A percentile compares a stretch with the other conserved stretches of the same genome.
Evolutionary conservation across 2,329 filamentous ascomycete species (phyloP).

Genomic region (Aspergillus sp.): DNA sequence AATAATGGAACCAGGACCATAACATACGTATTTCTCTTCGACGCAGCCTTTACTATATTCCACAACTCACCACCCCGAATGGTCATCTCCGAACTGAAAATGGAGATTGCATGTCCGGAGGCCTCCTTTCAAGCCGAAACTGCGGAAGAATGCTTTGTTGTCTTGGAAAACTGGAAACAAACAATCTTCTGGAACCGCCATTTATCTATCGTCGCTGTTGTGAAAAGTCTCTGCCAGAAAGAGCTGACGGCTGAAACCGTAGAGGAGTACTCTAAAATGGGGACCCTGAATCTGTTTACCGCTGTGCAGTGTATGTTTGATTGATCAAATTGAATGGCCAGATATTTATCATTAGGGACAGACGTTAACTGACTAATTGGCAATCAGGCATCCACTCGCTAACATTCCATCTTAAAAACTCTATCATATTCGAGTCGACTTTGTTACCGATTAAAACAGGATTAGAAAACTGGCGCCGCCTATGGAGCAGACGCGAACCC

Average conservation of each 20-base stretch:
- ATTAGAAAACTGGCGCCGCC: constrained; percentile 27
- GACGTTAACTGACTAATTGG: neutral
- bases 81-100: constrained; percentile 26
- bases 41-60: constrained; percentile 29
- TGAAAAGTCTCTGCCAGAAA: constrained; percentile 21
- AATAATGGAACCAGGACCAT: constrained; percentile 17
- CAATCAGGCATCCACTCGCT: constrained; percentile 21
- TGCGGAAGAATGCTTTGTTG: constrained; percentile 19
- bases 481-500: constrained; percentile 24
- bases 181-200: constrained; percentile 19
- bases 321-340: too few species aligned
- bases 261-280: constrained; percentile 18
- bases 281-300: constrained; percentile 27
- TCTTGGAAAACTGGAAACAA: constrained; percentile 20
- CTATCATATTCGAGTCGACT: constrained; percentile 25
- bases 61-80: constrained; percentile 30
- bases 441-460: constrained; percentile 22
- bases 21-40: constrained; percentile 29
- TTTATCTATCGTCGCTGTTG: constrained; percentile 18
- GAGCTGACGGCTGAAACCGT: constrained; percentile 14
- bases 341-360: neutral
- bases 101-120: constrained; percentile 27
- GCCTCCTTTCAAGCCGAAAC: constrained; percentile 28
- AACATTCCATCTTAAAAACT: constrained; percentile 25
- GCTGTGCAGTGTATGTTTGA: constrained; percentile 21